phyloP scores from a whole-genome alignment of 1,284 basidiomycete species.

The Papiliotrema fonsecae region DNA sequence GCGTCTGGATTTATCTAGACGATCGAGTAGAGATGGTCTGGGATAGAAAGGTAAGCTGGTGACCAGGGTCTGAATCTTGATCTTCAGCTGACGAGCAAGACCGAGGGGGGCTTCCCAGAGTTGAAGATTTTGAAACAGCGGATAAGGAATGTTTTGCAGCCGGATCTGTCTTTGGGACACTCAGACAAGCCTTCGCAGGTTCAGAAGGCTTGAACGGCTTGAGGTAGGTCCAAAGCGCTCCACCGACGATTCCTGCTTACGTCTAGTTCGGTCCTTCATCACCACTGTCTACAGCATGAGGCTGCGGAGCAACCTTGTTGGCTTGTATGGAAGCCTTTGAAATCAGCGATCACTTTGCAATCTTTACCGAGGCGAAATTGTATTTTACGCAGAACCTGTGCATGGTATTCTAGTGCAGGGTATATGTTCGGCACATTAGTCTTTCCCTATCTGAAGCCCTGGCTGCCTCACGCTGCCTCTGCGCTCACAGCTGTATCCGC shows the following conservation, averaged over 20 bases:
- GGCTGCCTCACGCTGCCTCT: background rate
- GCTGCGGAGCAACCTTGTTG: too few species aligned
- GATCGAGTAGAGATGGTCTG: conserved; percentile 42
- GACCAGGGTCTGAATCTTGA: background rate
- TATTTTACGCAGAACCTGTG: too few species aligned
- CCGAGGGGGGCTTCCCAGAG: conserved; percentile 87
- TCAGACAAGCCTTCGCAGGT: conserved; percentile 55
- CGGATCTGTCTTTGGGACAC: conserved; percentile 72
- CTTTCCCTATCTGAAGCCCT: too few species aligned
- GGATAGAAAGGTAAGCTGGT: conserved; percentile 45
- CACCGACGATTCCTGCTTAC: too few species aligned
- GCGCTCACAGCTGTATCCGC: conserved; percentile 18
- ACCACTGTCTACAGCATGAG: too few species aligned
- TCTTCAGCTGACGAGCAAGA: conserved; percentile 49
- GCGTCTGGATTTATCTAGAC: conserved; percentile 67
- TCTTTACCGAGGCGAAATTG: too few species aligned
- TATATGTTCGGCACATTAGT: too few species aligned
- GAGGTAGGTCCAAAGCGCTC: too few species aligned
- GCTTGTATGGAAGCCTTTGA: too few species aligned
- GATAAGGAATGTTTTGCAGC: conserved; percentile 73
- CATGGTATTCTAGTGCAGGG: background rate
- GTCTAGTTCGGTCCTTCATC: too few species aligned
- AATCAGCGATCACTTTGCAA: too few species aligned
- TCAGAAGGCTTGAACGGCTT: too few species aligned
- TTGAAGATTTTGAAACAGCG: conserved; percentile 68